Base-by-base conservation (phyloP, 2,329 filamentous ascomycete genomes). In the Aspergillus pseudonomiae region DNA sequence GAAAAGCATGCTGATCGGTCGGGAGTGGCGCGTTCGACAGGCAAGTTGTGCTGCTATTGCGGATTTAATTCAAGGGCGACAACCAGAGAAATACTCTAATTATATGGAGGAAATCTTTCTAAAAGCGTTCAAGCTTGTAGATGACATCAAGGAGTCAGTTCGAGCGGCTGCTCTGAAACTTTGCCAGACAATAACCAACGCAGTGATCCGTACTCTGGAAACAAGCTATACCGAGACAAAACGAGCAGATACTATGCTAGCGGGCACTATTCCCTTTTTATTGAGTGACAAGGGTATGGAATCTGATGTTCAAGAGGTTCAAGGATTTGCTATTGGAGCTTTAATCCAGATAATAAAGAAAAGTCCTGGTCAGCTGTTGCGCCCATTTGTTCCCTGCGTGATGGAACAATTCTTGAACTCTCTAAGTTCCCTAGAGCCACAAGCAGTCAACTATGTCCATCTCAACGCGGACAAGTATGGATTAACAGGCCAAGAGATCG, bases 91-190 rank as follows among this genome's bases (percentile, higher is more conserved):
- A 77, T 98, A 97, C 71, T 92, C 94, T 70, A 88, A 88, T 63
- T 94, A 95, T 73, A 90, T 98, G 57, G 86, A 89, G 60, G 87
- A 93, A 24, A 93, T 98, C 56, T 97, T 95, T 90, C 87, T 86
- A 12, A 88, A 91, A 32, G 91, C 93, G 0, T 91, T 98, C 77
- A 96, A 93, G 73, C 93, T 99, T 0, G 83, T 98, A 6, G 95
- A 99, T 76, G 95, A 99, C 76, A 96, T 98, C 77, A 99, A 99
- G 76, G 91, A 90, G 9, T 93, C 91, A 1, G 95, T 99, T 5
- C 87, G 95, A 58, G 84, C 86, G 41, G 91, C 93, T 1, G 95
- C 95, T 1, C 84, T 93, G 53, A 89, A 89, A 64, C 84, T 99
- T 5, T 96, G 94, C 71, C 89, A 94, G 75, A 88, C 89, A 0